phyloP scores from a whole-genome alignment of 768 basidiomycete species.

The Mycena vitilis region DNA sequence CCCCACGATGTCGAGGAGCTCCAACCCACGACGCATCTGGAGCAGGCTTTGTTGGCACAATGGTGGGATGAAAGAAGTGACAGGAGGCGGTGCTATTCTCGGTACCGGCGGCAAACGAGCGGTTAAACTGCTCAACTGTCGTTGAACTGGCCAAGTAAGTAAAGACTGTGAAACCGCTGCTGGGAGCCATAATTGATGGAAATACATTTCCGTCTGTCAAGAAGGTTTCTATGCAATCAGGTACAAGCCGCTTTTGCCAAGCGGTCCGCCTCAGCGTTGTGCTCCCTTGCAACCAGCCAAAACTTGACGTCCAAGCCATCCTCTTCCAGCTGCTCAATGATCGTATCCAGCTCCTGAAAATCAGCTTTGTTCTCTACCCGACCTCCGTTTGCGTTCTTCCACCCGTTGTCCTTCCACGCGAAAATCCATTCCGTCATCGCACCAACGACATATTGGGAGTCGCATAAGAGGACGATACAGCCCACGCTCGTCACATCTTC shows the following conservation, averaged over 20 bases:
- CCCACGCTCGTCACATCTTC: conserved; percentile 7
- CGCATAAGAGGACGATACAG: conserved; percentile 24
- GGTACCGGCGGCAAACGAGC: no score
- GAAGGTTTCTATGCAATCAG: neutral
- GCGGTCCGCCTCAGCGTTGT: conserved; percentile 26
- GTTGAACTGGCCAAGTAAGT: no score
- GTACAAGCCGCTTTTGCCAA: conserved; percentile 23
- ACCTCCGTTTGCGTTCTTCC: conserved; percentile 21
- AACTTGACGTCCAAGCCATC: conserved; percentile 33
- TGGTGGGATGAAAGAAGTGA: no score
- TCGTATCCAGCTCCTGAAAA: conserved; percentile 20
- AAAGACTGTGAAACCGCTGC: no score
- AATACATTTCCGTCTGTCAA: neutral
- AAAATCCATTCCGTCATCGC: conserved; percentile 34
- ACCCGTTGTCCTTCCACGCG: conserved; percentile 33
- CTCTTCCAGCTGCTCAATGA: conserved; percentile 27
- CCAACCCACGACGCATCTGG: neutral
- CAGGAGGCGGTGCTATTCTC: no score
- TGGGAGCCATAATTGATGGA: no score
- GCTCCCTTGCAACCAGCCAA: conserved; percentile 31
- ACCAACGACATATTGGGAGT: conserved; percentile 31
- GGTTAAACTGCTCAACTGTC: no score
- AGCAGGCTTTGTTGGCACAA: no score
- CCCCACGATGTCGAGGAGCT: conserved; percentile 2
- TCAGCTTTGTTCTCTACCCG: conserved; percentile 28